phyloP scores from a whole-genome alignment of 345 rosid genomes.

The Moricandia arvensis region DNA sequence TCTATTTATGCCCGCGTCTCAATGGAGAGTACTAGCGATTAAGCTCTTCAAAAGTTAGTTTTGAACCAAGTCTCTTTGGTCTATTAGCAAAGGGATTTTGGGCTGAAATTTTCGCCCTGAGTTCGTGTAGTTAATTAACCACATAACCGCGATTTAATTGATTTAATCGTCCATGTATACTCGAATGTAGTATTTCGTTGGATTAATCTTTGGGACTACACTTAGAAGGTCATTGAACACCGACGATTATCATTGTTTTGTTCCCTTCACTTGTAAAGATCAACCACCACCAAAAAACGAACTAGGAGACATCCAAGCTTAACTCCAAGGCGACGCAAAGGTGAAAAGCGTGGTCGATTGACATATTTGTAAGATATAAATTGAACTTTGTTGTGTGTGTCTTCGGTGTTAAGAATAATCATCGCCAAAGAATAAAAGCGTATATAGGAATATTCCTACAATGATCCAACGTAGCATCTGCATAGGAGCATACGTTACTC shows the following conservation, averaged over 20 bases:
- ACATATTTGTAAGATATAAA: background rate
- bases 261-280: background rate
- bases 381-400: background rate
- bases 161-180: too few relatives aligned
- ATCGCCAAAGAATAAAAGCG: background rate
- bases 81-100: too few relatives aligned
- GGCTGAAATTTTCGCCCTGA: too few relatives aligned
- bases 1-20: background rate
- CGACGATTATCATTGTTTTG: too few relatives aligned
- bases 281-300: background rate
- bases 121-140: too few relatives aligned
- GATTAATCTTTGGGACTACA: too few relatives aligned
- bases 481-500: conserved; percentile 31
- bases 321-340: conserved; percentile 31
- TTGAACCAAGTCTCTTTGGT: too few relatives aligned
- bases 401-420: conserved; percentile 13
- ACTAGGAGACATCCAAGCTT: background rate
- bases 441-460: conserved; percentile 23
- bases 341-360: conserved; percentile 14
- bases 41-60: background rate
- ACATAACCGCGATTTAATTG: too few relatives aligned
- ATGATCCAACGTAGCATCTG: conserved; percentile 32
- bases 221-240: too few relatives aligned
- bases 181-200: too few relatives aligned
- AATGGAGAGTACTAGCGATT: background rate